Percentiles rank a stretch among this genome's conserved stretches.
phyloP scores from a whole-genome alignment of 495 filamentous ascomycete species.

The Hypoxylon subgilvum region DNA sequence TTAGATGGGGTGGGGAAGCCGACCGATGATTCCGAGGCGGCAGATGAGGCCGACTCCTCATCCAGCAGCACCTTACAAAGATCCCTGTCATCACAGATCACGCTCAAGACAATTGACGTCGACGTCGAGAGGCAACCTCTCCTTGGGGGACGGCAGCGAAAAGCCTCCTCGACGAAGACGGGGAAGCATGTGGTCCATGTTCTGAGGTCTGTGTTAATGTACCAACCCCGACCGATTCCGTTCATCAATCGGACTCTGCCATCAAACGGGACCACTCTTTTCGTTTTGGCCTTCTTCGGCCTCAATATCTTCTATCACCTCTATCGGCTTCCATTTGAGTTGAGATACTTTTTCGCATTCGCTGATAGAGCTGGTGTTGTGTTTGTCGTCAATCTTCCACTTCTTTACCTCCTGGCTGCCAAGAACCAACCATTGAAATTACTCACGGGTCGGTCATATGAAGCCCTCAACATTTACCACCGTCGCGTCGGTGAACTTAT shows the following conservation, averaged over 20 bases:
- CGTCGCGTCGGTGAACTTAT: constrained; percentile 57
- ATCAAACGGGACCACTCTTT: constrained; percentile 58
- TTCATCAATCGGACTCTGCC: constrained; percentile 60
- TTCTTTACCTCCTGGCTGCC: constrained; percentile 66
- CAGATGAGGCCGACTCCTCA: constrained; percentile 29
- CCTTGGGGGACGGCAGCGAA: constrained; percentile 15
- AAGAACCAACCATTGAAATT: constrained; percentile 67
- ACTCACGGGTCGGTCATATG: constrained; percentile 67
- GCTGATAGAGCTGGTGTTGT: constrained; percentile 60
- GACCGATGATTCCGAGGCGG: constrained; percentile 20
- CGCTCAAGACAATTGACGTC: constrained; percentile 22
- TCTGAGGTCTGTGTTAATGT: constrained; percentile 48
- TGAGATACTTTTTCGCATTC: constrained; percentile 58
- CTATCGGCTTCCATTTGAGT: constrained; percentile 52
- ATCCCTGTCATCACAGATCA: constrained; percentile 24
- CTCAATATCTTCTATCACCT: constrained; percentile 64
- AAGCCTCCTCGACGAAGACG: constrained; percentile 1
- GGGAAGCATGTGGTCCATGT: constrained; percentile 3
- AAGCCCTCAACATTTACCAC: constrained; percentile 68
- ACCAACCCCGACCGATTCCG: constrained; percentile 62
- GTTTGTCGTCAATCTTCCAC: constrained; percentile 64
- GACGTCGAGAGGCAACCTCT: constrained; percentile 40
- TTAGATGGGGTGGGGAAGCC: constrained; percentile 6
- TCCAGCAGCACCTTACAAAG: constrained; percentile 36
- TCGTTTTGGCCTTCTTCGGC: constrained; percentile 54